A percentile compares a stretch with the other conserved stretches of the same genome.
These are phyloP conservation scores for Acanthamoeba triangularis DNA, from an alignment of 208 protist genomes.

Conservation along the genomic window DNA sequence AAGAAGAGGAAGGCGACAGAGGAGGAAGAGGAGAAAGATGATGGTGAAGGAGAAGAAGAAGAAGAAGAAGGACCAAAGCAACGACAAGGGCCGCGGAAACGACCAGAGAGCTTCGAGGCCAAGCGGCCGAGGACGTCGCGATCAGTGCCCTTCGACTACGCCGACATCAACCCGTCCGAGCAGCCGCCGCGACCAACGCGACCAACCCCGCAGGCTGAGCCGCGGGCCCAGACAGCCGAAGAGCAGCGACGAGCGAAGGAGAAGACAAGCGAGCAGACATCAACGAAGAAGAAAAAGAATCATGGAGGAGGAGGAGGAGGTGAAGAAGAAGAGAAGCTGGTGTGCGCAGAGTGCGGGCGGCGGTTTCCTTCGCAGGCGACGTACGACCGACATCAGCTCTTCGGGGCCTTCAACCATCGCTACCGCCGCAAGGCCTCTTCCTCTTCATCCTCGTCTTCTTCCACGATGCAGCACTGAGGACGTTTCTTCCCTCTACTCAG, in stretches of 20 bases:
- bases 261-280: too few relatives aligned
- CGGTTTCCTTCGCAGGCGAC: background rate
- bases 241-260: background rate
- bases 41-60: background rate
- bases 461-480: background rate
- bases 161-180: background rate
- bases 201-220: background rate
- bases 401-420: background rate
- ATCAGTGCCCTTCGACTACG: background rate
- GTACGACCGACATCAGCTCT: background rate
- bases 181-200: background rate
- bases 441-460: background rate
- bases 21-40: background rate
- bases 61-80: background rate
- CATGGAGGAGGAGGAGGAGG: background rate
- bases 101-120: background rate
- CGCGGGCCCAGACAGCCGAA: background rate
- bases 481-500: background rate
- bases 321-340: background rate
- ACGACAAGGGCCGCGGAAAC: background rate
- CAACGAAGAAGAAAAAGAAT: too few relatives aligned
- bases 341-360: background rate
- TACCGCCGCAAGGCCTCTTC: background rate
- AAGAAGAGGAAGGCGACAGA: background rate
- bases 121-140: background rate